phyloP scores from a whole-genome alignment of 768 basidiomycete species.

The Auricularia sp. region DNA sequence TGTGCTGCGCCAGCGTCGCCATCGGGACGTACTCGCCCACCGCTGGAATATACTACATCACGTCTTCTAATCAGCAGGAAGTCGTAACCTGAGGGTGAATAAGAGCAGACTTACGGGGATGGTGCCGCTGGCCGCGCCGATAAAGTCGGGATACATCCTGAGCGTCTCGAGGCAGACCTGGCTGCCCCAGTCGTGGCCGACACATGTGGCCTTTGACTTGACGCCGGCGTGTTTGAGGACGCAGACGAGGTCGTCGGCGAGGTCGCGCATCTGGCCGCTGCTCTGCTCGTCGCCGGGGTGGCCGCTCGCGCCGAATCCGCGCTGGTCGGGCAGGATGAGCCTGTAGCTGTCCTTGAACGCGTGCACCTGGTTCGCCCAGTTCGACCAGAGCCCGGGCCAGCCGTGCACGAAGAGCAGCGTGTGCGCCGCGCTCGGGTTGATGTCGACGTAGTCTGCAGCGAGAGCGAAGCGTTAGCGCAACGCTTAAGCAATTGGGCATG shows the following conservation, averaged over 20 bases:
- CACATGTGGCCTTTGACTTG: slow-evolving; percentile 36
- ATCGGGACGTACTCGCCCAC: slow-evolving; percentile 39
- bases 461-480: background rate
- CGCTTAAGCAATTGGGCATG: background rate
- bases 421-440: slow-evolving; percentile 43
- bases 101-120: background rate
- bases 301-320: slow-evolving; percentile 61
- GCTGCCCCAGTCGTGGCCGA: slow-evolving; percentile 76
- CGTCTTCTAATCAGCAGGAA: too few relatives aligned
- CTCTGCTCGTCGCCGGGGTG: slow-evolving; percentile 53
- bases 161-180: slow-evolving; percentile 56
- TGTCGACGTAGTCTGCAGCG: slow-evolving; percentile 47
- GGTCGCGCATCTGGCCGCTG: slow-evolving; percentile 50
- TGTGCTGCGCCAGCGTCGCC: slow-evolving; percentile 25
- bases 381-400: slow-evolving; percentile 71
- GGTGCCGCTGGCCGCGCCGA: slow-evolving; percentile 47
- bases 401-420: slow-evolving; percentile 66
- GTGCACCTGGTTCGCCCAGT: slow-evolving; percentile 63
- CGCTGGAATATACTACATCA: slow-evolving; percentile 59
- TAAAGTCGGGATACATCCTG: slow-evolving; percentile 54
- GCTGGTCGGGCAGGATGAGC: slow-evolving; percentile 51
- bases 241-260: slow-evolving; percentile 55
- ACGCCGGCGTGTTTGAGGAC: slow-evolving; percentile 45
- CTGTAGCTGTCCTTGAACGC: slow-evolving; percentile 59
- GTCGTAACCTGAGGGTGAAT: too few relatives aligned